These are phyloP conservation scores for Nicotiana knightiana DNA, from an alignment of 257 asterid genomes.

Conservation along the genomic window DNA sequence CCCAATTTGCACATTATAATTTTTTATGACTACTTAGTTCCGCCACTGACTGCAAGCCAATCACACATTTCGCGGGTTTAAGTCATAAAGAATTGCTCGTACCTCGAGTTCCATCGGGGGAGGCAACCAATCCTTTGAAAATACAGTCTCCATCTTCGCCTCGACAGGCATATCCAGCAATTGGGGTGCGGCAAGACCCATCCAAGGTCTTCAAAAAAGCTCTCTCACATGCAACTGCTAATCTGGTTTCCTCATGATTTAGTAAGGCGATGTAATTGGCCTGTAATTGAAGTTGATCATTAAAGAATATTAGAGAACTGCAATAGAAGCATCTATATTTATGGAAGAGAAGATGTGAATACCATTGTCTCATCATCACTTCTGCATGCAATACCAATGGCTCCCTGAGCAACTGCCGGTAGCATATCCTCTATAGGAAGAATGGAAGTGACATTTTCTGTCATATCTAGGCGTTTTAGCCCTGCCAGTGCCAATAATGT, in stretches of 20 bases:
- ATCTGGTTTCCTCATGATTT: constrained; percentile 90
- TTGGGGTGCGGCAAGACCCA: constrained; percentile 94
- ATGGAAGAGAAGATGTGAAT: constrained; percentile 7
- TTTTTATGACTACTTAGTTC: no score
- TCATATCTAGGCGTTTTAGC: constrained; percentile 78
- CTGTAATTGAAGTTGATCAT: constrained; percentile 28
- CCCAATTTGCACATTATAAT: no score
- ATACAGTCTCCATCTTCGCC: constrained; percentile 68
- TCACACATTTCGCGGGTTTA: not conserved
- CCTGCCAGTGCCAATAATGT: constrained; percentile 90
- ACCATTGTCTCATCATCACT: constrained; percentile 82
- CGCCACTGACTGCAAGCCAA: not conserved
- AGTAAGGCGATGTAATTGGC: constrained; percentile 65
- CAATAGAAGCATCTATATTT: not conserved
- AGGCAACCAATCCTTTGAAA: constrained; percentile 80
- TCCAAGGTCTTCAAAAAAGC: constrained; percentile 75
- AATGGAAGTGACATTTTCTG: constrained; percentile 59
- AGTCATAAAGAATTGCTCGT: not conserved
- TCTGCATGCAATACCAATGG: constrained; percentile 94
- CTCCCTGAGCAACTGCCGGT: constrained; percentile 99
- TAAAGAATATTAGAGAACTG: not conserved
- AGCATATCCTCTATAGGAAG: constrained; percentile 92
- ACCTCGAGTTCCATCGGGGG: constrained; percentile 90
- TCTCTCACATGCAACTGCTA: constrained; percentile 84
- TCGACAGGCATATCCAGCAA: constrained; percentile 78